Percentiles rank a stretch among this genome's conserved stretches.
Evolutionary conservation across 345 rosid genomes (phyloP).

Genomic region (Nasturtium officinale): DNA sequence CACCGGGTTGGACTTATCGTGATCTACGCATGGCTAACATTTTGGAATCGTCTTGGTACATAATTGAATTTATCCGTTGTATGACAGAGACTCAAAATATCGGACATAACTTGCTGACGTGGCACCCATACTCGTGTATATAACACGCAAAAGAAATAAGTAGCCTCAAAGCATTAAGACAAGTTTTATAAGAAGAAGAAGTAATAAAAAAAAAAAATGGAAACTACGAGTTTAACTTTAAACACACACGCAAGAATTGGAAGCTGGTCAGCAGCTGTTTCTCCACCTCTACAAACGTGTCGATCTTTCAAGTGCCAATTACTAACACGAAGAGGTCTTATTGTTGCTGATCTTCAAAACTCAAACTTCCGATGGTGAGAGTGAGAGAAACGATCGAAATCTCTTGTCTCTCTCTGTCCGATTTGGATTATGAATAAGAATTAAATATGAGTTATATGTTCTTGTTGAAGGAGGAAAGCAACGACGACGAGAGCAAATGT

Average conservation of each 20-base stretch:
- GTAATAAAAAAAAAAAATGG: constrained; percentile 9
- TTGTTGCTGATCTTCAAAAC: constrained; percentile 17
- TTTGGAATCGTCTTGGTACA: constrained; percentile 11
- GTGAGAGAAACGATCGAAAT: neutral
- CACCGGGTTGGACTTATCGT: constrained; percentile 31
- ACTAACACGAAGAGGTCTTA: constrained; percentile 16
- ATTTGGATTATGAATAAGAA: neutral
- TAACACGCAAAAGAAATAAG: neutral
- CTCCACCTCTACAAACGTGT: constrained; percentile 9
- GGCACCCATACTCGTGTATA: constrained; percentile 29
- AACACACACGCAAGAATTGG: constrained; percentile 25
- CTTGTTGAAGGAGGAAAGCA: constrained; percentile 29
- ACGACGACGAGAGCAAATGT: constrained; percentile 34
- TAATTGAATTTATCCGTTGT: neutral
- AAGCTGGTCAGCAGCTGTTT: constrained; percentile 34
- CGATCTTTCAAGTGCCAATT: constrained; percentile 14
- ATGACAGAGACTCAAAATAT: constrained; percentile 8
- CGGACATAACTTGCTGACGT: constrained; percentile 37
- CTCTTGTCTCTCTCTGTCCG: neutral
- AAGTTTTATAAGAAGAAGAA: constrained; percentile 8
- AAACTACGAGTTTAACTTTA: constrained; percentile 1
- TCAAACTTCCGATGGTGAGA: constrained; percentile 43
- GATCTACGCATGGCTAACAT: constrained; percentile 32
- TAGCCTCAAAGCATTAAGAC: constrained; percentile 3
- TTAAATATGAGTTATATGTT: neutral